Percentiles rank a stretch among this genome's conserved stretches.
phyloP scores from a whole-genome alignment of 2,329 filamentous ascomycete genomes.

The Talaromyces sp. region DNA sequence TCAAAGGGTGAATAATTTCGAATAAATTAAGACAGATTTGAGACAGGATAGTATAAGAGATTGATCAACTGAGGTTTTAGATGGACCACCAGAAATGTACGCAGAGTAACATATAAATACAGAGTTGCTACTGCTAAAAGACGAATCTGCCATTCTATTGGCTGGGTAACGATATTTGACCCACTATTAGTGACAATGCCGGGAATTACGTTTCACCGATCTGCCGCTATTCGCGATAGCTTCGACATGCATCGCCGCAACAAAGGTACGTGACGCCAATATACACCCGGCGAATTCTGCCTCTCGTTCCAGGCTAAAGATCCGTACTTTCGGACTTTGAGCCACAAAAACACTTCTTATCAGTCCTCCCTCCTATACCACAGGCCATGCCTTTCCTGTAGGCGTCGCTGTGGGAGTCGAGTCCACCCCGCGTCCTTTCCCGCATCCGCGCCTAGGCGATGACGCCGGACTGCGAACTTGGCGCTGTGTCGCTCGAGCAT shows the following conservation, averaged over 20 bases:
- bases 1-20: too few relatives aligned
- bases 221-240: neutral
- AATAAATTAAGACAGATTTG: too few relatives aligned
- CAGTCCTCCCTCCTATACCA: neutral
- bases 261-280: neutral
- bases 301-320: neutral
- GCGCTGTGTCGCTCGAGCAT: neutral
- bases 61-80: too few relatives aligned
- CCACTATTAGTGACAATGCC: neutral
- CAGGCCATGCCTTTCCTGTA: neutral
- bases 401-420: neutral
- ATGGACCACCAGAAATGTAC: too few relatives aligned
- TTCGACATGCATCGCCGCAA: neutral
- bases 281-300: neutral
- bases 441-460: slow-evolving; percentile 7
- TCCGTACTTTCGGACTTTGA: neutral
- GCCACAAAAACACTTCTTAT: neutral
- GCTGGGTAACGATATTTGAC: too few relatives aligned
- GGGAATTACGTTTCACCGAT: neutral
- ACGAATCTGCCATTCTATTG: too few relatives aligned
- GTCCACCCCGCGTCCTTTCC: slow-evolving; percentile 8
- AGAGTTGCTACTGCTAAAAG: too few relatives aligned
- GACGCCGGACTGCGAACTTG: slow-evolving; percentile 9
- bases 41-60: too few relatives aligned
- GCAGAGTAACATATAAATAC: too few relatives aligned